These are phyloP conservation scores for Cryptosporidium bovis DNA, from an alignment of 169 alveolate species.

Conservation along the genomic window DNA sequence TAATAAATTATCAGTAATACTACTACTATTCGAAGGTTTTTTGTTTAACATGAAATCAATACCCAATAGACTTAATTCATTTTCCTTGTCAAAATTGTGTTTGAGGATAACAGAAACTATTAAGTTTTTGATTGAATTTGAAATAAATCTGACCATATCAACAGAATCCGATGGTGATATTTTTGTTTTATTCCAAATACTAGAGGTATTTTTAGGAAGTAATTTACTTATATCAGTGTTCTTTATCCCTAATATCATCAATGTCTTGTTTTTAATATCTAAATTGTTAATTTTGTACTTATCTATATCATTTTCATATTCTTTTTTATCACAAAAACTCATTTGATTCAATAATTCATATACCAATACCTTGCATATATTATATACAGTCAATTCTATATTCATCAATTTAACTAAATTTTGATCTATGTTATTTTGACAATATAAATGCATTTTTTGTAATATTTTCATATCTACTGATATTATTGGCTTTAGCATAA, in stretches of 20 bases:
- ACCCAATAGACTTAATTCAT: background rate
- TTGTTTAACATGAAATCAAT: background rate
- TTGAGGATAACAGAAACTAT: background rate
- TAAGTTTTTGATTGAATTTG: conserved; percentile 29
- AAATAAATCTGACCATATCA: conserved; percentile 37
- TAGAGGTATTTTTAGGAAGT: conserved; percentile 43
- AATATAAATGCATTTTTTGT: conserved; percentile 46
- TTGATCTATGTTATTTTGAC: conserved; percentile 39
- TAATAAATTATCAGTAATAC: too few relatives aligned
- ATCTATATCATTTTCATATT: background rate
- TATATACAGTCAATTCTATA: conserved; percentile 24
- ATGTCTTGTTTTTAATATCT: conserved; percentile 13
- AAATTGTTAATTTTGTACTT: background rate
- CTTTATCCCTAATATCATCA: conserved; percentile 12
- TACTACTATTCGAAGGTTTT: background rate
- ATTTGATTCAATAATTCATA: conserved; percentile 38
- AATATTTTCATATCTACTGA: conserved; percentile 50
- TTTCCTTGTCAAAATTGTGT: conserved; percentile 1
- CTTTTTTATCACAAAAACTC: conserved; percentile 22
- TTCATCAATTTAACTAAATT: conserved; percentile 34
- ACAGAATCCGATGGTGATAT: conserved; percentile 55
- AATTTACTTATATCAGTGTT: conserved; percentile 20
- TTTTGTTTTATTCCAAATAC: conserved; percentile 32
- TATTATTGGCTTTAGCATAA: conserved; percentile 27
- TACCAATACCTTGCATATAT: conserved; percentile 19